A percentile compares a stretch with the other conserved stretches of the same genome.
phyloP scores from a whole-genome alignment of 2,329 filamentous ascomycete genomes.

The Verticillium zaregamsianum region DNA sequence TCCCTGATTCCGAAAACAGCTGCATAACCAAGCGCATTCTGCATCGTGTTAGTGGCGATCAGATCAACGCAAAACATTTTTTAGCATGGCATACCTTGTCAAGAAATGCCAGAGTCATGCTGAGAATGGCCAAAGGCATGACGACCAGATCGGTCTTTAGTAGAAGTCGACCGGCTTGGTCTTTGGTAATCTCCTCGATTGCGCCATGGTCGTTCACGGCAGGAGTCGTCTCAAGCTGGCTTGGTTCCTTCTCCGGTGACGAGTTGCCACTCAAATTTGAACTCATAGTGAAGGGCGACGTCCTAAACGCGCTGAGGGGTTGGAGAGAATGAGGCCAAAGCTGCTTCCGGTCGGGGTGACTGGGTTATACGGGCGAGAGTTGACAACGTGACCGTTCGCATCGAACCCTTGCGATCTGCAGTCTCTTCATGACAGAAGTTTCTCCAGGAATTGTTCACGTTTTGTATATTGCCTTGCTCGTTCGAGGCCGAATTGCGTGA shows the following conservation, averaged over 20 bases:
- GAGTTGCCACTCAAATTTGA: not conserved
- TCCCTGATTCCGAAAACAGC: slow-evolving; percentile 49
- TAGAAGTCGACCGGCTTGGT: slow-evolving; percentile 8
- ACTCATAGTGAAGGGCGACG: not conserved
- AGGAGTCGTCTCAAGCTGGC: not conserved
- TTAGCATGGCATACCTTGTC: slow-evolving; percentile 8
- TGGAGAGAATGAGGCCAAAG: not conserved
- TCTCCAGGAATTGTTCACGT: not conserved
- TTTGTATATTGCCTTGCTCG: not conserved
- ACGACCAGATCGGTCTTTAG: slow-evolving; percentile 15
- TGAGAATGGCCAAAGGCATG: slow-evolving; percentile 11
- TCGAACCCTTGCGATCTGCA: not conserved
- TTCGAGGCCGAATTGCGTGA: not conserved
- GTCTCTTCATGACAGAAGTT: not conserved
- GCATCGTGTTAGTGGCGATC: not conserved
- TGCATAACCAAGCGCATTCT: slow-evolving; percentile 30
- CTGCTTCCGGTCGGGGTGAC: not conserved
- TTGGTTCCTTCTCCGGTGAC: not conserved
- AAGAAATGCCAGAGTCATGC: slow-evolving; percentile 16
- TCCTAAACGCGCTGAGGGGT: not conserved
- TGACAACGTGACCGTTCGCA: not conserved
- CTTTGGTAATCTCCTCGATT: slow-evolving; percentile 3
- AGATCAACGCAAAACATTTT: no score
- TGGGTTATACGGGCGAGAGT: not conserved
- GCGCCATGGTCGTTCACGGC: not conserved